Percentiles rank a stretch among this genome's conserved stretches.
phyloP scores from a whole-genome alignment of 2,329 filamentous ascomycete species.

The Pestalotiopsis sp. region DNA sequence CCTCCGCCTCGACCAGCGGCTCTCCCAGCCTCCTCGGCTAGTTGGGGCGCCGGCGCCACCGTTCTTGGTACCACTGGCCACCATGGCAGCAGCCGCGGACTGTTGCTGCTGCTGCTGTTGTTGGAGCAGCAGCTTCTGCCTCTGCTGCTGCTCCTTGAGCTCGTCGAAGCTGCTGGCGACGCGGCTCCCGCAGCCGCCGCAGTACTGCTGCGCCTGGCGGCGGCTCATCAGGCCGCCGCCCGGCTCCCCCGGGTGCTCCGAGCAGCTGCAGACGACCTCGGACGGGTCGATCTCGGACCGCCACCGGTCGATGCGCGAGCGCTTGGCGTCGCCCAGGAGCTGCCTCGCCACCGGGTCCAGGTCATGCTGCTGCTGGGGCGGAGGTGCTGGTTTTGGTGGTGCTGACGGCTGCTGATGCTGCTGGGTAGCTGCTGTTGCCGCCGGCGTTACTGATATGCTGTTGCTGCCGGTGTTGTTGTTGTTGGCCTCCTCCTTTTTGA shows the following conservation, averaged over 20 bases:
- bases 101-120: neutral
- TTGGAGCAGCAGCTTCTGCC: neutral
- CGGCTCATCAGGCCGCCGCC: neutral
- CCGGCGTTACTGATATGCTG: neutral
- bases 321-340: conserved; percentile 20
- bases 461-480: neutral
- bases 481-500: neutral
- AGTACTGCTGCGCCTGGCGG: neutral
- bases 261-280: conserved; percentile 36
- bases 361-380: conserved; percentile 12
- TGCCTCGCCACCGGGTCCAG: conserved; percentile 4
- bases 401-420: neutral
- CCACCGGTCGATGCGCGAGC: conserved; percentile 51
- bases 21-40: neutral
- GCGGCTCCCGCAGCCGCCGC: neutral
- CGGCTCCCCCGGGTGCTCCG: conserved; percentile 27
- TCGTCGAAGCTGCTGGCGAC: neutral
- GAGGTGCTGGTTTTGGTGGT: neutral
- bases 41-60: neutral
- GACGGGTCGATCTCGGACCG: conserved; percentile 48
- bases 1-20: neutral
- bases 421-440: neutral
- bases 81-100: neutral
- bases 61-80: neutral
- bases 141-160: neutral